phyloP scores from a whole-genome alignment of 2,329 filamentous ascomycete genomes.

The Epichloe scottii region DNA sequence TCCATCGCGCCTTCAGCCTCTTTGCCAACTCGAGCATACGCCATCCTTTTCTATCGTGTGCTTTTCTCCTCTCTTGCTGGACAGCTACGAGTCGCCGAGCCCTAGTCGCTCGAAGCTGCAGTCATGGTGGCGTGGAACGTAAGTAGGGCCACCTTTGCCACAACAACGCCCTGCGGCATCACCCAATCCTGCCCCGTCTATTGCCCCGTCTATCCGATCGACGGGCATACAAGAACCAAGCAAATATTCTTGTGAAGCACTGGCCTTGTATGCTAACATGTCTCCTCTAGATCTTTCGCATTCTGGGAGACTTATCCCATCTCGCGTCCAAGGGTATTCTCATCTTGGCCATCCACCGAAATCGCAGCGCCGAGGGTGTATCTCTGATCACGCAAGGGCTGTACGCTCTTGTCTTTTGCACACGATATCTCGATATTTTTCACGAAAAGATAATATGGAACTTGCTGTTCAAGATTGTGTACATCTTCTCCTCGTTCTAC shows the following conservation, averaged over 20 bases:
- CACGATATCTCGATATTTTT: conserved; percentile 80
- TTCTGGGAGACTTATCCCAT: conserved; percentile 75
- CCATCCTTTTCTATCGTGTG: not conserved
- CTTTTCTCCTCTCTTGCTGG: not conserved
- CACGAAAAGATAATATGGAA: conserved; percentile 49
- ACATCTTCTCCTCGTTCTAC: conserved; percentile 72
- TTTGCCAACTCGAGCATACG: not conserved
- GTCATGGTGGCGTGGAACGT: conserved; percentile 31
- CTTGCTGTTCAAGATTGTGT: conserved; percentile 77
- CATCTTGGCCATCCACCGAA: conserved; percentile 80
- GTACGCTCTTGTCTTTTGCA: conserved; percentile 75
- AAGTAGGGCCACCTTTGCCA: conserved; percentile 8
- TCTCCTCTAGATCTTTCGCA: conserved; percentile 48
- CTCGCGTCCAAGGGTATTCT: conserved; percentile 79
- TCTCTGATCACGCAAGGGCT: conserved; percentile 84
- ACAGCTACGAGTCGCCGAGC: not conserved
- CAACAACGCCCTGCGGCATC: not conserved
- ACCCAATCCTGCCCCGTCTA: not conserved
- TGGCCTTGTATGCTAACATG: not conserved
- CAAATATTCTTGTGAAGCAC: not conserved
- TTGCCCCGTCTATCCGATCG: not conserved
- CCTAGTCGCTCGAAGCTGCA: conserved; percentile 9
- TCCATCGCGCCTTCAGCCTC: not conserved
- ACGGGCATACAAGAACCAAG: not conserved
- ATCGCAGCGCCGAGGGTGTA: conserved; percentile 79